Evolutionary conservation across 176 grass and related monocot species (phyloP).

Genomic region (Oryza meyeriana): DNA sequence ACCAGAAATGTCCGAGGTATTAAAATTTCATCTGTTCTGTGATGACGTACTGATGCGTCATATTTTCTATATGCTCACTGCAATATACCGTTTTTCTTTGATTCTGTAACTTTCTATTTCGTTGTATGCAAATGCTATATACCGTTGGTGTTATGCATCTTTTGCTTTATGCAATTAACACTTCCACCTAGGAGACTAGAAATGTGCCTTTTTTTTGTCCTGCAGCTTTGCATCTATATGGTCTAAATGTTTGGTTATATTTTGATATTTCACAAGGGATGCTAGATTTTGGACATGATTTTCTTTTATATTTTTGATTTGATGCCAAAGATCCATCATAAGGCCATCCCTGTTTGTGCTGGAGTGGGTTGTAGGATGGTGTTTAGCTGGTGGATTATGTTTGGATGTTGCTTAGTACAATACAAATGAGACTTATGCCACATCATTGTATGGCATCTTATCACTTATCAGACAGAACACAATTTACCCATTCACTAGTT

Average conservation of each 20-base stretch:
- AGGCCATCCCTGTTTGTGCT: background rate
- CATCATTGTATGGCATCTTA: conserved; percentile 13
- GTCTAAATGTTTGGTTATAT: conserved; percentile 4
- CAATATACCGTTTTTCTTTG: background rate
- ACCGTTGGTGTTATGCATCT: conserved; percentile 16
- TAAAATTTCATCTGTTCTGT: background rate
- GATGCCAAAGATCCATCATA: background rate
- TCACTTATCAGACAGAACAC: conserved; percentile 23
- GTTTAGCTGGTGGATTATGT: background rate
- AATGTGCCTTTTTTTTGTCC: background rate
- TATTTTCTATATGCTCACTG: conserved; percentile 11
- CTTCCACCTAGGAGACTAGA: background rate
- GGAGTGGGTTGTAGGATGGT: background rate
- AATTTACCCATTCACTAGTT: background rate
- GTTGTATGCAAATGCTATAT: background rate
- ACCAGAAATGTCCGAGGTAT: conserved; percentile 97
- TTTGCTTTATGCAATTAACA: background rate
- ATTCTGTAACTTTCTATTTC: background rate
- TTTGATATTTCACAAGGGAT: conserved; percentile 6
- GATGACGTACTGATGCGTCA: conserved; percentile 2
- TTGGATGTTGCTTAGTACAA: conserved; percentile 2
- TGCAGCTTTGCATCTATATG: conserved; percentile 17
- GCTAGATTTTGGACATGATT: conserved; percentile 3
- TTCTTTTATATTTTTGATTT: background rate
- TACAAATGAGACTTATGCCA: background rate